These are phyloP conservation scores for Abrus pulchellus DNA, from an alignment of 306 rosid genomes.

Conservation along the genomic window DNA sequence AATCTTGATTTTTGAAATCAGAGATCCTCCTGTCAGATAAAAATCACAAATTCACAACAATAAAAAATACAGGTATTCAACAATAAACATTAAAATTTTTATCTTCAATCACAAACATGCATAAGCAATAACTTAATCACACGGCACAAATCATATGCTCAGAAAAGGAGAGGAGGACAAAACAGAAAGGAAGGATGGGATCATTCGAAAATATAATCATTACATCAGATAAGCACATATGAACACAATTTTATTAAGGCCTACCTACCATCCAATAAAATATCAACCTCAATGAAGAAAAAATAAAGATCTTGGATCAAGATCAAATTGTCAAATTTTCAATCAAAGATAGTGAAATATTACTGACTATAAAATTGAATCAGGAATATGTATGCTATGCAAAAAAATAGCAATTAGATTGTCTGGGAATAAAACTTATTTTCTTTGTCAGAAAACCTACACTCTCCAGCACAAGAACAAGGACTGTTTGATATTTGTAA, in stretches of 20 bases:
- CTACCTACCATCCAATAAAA: conserved; percentile 38
- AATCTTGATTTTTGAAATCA: conserved; percentile 61
- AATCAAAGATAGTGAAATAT: conserved; percentile 38
- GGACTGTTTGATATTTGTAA: conserved; percentile 3
- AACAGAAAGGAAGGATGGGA: conserved; percentile 24
- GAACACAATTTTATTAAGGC: conserved; percentile 36
- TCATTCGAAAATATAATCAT: conserved; percentile 38
- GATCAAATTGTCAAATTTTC: conserved; percentile 29
- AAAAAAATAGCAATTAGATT: conserved; percentile 39
- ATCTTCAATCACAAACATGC: conserved; percentile 24
- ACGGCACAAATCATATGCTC: conserved; percentile 32
- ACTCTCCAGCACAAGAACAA: conserved; percentile 15
- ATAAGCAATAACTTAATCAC: conserved; percentile 36
- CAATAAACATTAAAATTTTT: conserved; percentile 23
- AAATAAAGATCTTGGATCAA: conserved; percentile 43
- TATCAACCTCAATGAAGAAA: conserved; percentile 41
- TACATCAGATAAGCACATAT: conserved; percentile 40
- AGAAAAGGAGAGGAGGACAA: not conserved
- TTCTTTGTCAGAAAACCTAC: conserved; percentile 20
- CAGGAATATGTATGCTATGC: conserved; percentile 15
- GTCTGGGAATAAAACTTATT: not conserved
- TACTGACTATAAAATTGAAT: conserved; percentile 20
- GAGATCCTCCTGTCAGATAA: conserved; percentile 61
- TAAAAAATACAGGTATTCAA: conserved; percentile 23
- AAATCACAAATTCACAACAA: conserved; percentile 44